These are phyloP conservation scores for Aspergillus affinis DNA, from an alignment of 495 filamentous ascomycete genomes.

Conservation along the genomic window DNA sequence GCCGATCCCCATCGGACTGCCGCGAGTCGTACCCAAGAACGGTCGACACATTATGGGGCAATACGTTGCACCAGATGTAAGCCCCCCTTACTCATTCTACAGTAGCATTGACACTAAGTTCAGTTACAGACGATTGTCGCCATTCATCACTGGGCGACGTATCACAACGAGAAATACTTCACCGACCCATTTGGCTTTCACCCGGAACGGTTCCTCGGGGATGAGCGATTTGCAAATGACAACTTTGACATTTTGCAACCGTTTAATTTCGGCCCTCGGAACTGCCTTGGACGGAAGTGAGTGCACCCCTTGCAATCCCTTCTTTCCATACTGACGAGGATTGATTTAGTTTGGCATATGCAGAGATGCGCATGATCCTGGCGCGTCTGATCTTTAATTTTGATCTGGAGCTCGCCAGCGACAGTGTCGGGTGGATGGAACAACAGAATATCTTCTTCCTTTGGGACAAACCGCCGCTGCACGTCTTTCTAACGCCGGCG, in stretches of 20 bases:
- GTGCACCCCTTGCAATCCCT: constrained; percentile 15
- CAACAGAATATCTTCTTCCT: constrained; percentile 29
- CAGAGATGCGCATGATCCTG: constrained; percentile 41
- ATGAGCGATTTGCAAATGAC: constrained; percentile 39
- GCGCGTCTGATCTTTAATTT: constrained; percentile 42
- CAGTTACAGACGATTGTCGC: constrained; percentile 44
- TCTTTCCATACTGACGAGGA: not conserved
- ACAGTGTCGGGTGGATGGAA: constrained; percentile 33
- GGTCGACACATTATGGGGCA: constrained; percentile 50
- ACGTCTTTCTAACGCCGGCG: constrained; percentile 25
- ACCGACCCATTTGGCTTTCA: constrained; percentile 43
- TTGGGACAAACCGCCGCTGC: constrained; percentile 35
- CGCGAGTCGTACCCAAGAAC: constrained; percentile 42
- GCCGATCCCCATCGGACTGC: constrained; percentile 48
- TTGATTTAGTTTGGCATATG: constrained; percentile 37
- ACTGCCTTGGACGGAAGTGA: constrained; percentile 61
- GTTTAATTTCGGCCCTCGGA: constrained; percentile 57
- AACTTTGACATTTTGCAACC: constrained; percentile 48
- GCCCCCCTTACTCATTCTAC: not conserved
- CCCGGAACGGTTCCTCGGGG: constrained; percentile 51
- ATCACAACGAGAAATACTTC: constrained; percentile 46
- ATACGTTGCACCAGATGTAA: constrained; percentile 37
- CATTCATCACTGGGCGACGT: constrained; percentile 50
- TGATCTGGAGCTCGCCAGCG: constrained; percentile 34
- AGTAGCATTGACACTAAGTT: constrained; percentile 3